Percentiles rank a stretch among this genome's conserved stretches.
These are phyloP conservation scores for Trichaptum fuscoviolaceum DNA, from an alignment of 768 basidiomycete genomes.

Conservation along the genomic window DNA sequence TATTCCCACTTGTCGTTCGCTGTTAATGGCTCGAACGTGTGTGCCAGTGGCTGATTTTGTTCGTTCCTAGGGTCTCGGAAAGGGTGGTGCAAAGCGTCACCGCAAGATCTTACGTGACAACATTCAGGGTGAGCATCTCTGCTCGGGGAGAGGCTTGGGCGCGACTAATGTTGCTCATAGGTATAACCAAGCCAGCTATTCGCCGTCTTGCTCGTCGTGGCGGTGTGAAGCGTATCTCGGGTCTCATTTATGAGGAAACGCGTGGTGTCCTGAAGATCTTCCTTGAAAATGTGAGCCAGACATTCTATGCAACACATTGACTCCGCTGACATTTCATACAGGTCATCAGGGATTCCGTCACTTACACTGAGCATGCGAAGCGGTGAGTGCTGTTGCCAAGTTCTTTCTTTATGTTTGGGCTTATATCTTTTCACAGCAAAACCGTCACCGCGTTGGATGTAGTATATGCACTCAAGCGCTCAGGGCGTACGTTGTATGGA, in stretches of 20 bases:
- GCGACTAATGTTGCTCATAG: slow-evolving; percentile 15
- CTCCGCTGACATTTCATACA: slow-evolving; percentile 14
- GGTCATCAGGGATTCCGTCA: slow-evolving; percentile 92
- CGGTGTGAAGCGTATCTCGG: slow-evolving; percentile 76
- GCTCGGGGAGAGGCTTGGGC: not conserved
- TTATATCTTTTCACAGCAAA: slow-evolving; percentile 35
- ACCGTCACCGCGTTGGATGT: slow-evolving; percentile 95
- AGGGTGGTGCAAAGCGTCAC: slow-evolving; percentile 76
- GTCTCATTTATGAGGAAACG: slow-evolving; percentile 78
- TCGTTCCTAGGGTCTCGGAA: slow-evolving; percentile 57
- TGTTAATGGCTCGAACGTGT: not conserved
- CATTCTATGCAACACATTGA: not conserved
- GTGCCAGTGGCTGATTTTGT: not conserved
- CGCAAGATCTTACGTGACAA: slow-evolving; percentile 79
- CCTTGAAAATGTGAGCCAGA: slow-evolving; percentile 44
- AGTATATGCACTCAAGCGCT: slow-evolving; percentile 81
- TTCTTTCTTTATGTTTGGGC: not conserved
- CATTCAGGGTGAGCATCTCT: slow-evolving; percentile 55
- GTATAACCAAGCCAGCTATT: slow-evolving; percentile 66
- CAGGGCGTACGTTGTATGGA: slow-evolving; percentile 86
- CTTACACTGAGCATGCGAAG: slow-evolving; percentile 98
- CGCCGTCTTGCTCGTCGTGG: slow-evolving; percentile 81
- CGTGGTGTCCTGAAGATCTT: slow-evolving; percentile 76
- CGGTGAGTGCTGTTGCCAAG: slow-evolving; percentile 28
- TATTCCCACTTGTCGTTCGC: not conserved